Conservation (phyloP, 169 alveolate genomes). For the Plasmodium inui region DNA sequence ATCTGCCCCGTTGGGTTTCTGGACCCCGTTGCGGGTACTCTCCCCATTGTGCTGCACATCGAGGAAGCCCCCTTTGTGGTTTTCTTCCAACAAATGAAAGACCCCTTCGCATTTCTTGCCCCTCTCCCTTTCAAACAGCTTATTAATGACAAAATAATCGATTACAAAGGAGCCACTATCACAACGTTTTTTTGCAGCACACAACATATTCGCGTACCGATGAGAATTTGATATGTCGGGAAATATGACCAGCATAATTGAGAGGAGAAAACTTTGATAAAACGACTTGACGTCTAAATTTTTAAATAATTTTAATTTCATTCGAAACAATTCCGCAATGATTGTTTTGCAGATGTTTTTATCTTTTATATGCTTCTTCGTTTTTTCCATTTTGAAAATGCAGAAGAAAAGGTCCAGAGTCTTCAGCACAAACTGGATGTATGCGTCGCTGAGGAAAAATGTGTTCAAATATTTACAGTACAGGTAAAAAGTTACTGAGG, state of each 20-base stretch:
- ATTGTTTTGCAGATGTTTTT: background rate
- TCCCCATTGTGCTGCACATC: background rate
- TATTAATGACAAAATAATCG: conserved; percentile 18
- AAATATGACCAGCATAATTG: background rate
- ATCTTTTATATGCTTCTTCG: conserved; percentile 30
- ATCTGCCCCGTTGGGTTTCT: background rate
- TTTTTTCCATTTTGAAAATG: conserved; percentile 1
- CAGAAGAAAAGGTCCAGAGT: conserved; percentile 18
- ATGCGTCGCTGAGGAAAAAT: conserved; percentile 10
- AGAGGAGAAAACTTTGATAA: background rate
- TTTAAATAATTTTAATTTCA: background rate
- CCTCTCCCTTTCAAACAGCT: background rate
- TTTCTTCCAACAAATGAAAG: background rate
- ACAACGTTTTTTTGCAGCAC: background rate
- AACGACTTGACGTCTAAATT: background rate
- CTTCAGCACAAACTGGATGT: background rate
- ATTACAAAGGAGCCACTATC: background rate
- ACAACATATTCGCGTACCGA: background rate
- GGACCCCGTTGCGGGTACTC: background rate
- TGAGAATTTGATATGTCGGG: background rate
- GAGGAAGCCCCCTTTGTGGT: background rate
- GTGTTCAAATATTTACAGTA: conserved; percentile 44
- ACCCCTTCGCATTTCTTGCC: background rate
- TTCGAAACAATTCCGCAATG: conserved; percentile 2
- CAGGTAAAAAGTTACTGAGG: conserved; percentile 12